phyloP scores from a whole-genome alignment of 495 filamentous ascomycete species.

The Aspergillus wentii region DNA sequence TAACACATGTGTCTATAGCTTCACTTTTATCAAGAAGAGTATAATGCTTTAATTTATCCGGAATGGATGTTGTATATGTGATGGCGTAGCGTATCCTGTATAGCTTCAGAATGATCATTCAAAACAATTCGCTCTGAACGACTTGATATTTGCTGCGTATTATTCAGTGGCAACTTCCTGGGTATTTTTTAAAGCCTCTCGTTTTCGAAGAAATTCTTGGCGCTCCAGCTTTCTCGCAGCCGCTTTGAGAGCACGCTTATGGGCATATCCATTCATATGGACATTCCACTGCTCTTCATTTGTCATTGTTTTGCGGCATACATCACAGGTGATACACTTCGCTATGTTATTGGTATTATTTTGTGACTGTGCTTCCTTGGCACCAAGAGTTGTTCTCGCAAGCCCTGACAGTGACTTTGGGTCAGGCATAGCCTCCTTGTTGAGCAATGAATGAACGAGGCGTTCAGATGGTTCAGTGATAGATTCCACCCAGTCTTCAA shows the following conservation, averaged over 20 bases:
- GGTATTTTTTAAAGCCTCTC: slow-evolving; percentile 3
- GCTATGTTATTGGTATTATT: slow-evolving; percentile 32
- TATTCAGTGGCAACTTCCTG: no score
- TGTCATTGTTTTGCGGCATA: slow-evolving; percentile 64
- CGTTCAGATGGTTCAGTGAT: slow-evolving; percentile 61
- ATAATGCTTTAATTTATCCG: no score
- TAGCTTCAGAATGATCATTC: no score
- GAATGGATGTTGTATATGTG: no score
- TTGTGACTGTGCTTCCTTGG: slow-evolving; percentile 43
- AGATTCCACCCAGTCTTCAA: slow-evolving; percentile 45
- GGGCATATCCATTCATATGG: slow-evolving; percentile 65
- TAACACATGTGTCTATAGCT: no score
- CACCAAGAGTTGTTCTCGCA: slow-evolving; percentile 50
- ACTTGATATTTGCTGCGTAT: no score
- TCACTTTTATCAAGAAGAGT: no score
- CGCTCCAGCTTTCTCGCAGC: slow-evolving; percentile 25
- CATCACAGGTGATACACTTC: slow-evolving; percentile 56
- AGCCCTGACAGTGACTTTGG: slow-evolving; percentile 58
- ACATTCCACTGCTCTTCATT: slow-evolving; percentile 69
- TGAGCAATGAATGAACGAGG: slow-evolving; percentile 58
- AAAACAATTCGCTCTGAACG: no score
- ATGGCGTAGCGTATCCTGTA: no score
- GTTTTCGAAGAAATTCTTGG: slow-evolving; percentile 24
- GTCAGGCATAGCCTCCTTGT: slow-evolving; percentile 46
- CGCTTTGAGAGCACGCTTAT: slow-evolving; percentile 43